Evolutionary conservation across 768 basidiomycete genomes (phyloP).

Genomic region (Hericium erinaceus): DNA sequence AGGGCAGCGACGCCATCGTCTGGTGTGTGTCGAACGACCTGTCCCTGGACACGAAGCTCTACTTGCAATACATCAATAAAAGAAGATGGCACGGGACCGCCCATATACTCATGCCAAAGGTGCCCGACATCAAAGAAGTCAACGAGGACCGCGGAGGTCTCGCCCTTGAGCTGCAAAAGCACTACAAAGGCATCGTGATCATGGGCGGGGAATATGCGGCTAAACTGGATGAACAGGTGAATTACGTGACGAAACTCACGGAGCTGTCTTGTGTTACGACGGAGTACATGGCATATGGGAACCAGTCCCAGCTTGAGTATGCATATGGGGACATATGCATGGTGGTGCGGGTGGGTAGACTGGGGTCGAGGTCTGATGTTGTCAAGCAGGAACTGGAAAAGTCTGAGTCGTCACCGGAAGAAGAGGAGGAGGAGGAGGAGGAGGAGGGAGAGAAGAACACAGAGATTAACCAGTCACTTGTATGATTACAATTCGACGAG

Average conservation of each 20-base stretch:
- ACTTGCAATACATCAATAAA: neutral
- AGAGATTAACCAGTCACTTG: too few species aligned
- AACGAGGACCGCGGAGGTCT: too few species aligned
- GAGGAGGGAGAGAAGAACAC: too few species aligned
- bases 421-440: too few species aligned
- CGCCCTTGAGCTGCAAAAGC: neutral
- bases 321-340: slow-evolving; percentile 1
- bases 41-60: neutral
- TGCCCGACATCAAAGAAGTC: neutral
- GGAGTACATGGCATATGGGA: neutral
- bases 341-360: slow-evolving; percentile 1
- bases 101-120: neutral
- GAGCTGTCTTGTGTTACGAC: neutral
- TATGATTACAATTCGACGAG: too few species aligned
- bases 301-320: neutral
- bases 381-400: neutral
- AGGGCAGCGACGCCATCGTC: slow-evolving; percentile 1
- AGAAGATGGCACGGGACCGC: neutral
- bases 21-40: neutral
- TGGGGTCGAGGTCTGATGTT: neutral
- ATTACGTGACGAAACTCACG: slow-evolving; percentile 2
- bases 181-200: neutral
- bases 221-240: neutral
- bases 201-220: neutral
- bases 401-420: neutral